Percentiles rank a stretch among this genome's conserved stretches.
phyloP scores from a whole-genome alignment of 805 yeast genomes.

The Scheffersomyces amazonensis region DNA sequence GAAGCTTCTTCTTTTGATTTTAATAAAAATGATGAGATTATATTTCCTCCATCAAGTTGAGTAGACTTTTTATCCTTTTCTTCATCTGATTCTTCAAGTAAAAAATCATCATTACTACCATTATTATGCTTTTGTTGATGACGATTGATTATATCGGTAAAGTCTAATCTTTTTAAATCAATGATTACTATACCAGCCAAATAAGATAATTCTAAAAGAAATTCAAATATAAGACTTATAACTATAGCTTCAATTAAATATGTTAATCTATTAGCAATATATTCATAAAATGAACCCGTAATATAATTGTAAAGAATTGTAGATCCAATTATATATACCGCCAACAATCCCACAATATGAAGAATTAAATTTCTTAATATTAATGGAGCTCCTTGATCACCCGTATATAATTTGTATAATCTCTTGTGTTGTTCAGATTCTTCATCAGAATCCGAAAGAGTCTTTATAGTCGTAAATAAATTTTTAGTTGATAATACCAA shows the following conservation, averaged over 20 bases:
- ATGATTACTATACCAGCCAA: slow-evolving; percentile 64
- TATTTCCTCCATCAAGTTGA: slow-evolving; percentile 20
- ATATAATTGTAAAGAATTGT: slow-evolving; percentile 8
- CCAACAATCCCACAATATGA: slow-evolving; percentile 14
- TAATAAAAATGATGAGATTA: slow-evolving; percentile 21
- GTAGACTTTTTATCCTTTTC: neutral
- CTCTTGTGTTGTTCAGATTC: slow-evolving; percentile 16
- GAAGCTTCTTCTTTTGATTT: slow-evolving; percentile 8
- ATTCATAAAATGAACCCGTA: slow-evolving; percentile 10
- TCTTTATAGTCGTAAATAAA: slow-evolving; percentile 24
- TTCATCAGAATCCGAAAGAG: slow-evolving; percentile 22
- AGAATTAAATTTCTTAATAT: slow-evolving; percentile 18
- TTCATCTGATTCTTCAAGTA: slow-evolving; percentile 6
- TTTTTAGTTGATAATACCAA: slow-evolving; percentile 28
- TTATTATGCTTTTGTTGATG: slow-evolving; percentile 13
- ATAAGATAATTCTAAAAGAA: slow-evolving; percentile 59
- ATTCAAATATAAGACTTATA: slow-evolving; percentile 54
- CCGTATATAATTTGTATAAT: slow-evolving; percentile 27
- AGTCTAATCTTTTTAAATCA: slow-evolving; percentile 62
- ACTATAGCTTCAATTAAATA: slow-evolving; percentile 17
- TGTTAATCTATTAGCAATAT: slow-evolving; percentile 9
- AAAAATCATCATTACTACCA: neutral
- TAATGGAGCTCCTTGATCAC: slow-evolving; percentile 24
- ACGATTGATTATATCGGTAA: slow-evolving; percentile 48
- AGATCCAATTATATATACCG: slow-evolving; percentile 4